Conservation (phyloP, 805 yeast genomes). For the Wickerhamiella vanderwaltii region DNA sequence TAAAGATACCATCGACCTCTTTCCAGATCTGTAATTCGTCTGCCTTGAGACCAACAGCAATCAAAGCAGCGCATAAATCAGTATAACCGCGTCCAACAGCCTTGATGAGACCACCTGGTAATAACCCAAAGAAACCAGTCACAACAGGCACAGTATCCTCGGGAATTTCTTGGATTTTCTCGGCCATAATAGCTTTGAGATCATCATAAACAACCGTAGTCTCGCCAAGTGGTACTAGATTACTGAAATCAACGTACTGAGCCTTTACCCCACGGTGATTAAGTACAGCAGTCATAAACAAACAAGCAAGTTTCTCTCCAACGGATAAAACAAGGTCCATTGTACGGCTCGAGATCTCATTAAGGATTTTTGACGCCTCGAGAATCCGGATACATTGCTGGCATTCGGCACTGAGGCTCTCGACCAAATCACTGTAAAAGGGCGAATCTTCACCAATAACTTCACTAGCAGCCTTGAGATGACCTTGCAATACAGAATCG, state of each 20-base stretch:
- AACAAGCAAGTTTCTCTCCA: constrained; percentile 87
- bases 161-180: constrained; percentile 29
- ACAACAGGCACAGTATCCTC: constrained; percentile 61
- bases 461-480: constrained; percentile 53
- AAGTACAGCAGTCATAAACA: constrained; percentile 76
- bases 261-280: constrained; percentile 74
- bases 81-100: constrained; percentile 97
- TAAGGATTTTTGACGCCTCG: constrained; percentile 80
- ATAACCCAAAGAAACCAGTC: constrained; percentile 89
- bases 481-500: constrained; percentile 64
- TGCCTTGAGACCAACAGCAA: constrained; percentile 85
- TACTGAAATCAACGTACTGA: constrained; percentile 61
- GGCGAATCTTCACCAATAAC: constrained; percentile 34
- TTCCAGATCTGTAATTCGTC: constrained; percentile 97
- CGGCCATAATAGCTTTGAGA: constrained; percentile 40
- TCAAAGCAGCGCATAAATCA: constrained; percentile 91
- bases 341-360: constrained; percentile 82
- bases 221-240: constrained; percentile 30
- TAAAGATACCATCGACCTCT: constrained; percentile 97
- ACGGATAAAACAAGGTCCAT: constrained; percentile 81
- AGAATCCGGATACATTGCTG: constrained; percentile 55
- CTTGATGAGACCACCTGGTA: constrained; percentile 89
- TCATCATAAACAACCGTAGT: constrained; percentile 50
- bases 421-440: constrained; percentile 42
- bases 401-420: constrained; percentile 53